Evolutionary conservation across 169 alveolate genomes (phyloP).

Genomic region (Besnoitia besnoiti): DNA sequence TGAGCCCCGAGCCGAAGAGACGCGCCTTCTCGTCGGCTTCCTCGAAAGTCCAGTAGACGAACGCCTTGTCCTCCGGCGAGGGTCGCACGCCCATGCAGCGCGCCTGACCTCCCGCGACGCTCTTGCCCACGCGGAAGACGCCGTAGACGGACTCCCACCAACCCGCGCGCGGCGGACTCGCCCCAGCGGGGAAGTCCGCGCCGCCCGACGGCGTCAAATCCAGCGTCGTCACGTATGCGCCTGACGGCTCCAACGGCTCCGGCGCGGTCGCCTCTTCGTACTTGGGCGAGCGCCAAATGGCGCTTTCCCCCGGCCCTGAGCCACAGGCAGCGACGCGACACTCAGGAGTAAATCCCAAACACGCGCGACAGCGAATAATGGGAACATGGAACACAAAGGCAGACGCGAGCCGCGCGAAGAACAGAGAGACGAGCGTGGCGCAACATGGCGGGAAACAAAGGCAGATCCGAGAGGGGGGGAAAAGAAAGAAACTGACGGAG

Average conservation of each 20-base stretch:
- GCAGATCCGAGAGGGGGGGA: no score
- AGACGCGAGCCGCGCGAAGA: no score
- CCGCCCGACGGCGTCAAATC: neutral
- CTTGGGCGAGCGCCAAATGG: neutral
- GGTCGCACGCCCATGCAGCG: neutral
- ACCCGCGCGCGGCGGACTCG: neutral
- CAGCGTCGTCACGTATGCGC: neutral
- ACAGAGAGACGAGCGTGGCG: no score
- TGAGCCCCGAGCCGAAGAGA: neutral
- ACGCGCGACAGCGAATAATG: no score
- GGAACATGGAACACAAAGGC: no score
- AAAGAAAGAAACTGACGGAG: no score
- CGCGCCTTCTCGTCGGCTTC: neutral
- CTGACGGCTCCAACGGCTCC: neutral
- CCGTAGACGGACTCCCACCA: neutral
- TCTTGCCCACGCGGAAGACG: neutral
- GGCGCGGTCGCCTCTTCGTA: constrained; percentile 20
- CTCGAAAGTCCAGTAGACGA: neutral
- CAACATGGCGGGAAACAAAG: no score
- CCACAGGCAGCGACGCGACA: neutral
- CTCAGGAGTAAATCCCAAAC: neutral
- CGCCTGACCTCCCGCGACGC: neutral
- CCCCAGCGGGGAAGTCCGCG: neutral
- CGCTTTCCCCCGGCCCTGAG: neutral
- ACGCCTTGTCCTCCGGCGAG: neutral